Evolutionary conservation across 352 stramenopile species (phyloP).

Genomic region (Globisporangium parvum): DNA sequence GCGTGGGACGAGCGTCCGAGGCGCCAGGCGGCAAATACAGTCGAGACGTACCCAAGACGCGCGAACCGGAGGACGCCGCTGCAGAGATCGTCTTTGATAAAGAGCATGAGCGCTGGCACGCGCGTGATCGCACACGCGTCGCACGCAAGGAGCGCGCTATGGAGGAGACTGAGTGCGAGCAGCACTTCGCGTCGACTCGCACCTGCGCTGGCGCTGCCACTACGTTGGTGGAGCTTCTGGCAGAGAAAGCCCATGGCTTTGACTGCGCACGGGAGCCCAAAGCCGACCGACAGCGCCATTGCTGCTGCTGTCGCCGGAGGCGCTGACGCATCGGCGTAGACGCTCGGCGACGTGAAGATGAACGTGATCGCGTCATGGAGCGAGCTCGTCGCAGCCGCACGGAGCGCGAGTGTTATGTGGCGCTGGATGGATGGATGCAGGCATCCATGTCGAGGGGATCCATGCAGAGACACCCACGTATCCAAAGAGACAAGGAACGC

Average conservation of each 20-base stretch:
- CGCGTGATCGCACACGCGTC: conserved; percentile 39
- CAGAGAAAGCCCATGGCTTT: conserved; percentile 79
- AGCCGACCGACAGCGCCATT: conserved; percentile 16
- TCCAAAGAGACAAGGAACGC: background rate
- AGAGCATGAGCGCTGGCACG: conserved; percentile 68
- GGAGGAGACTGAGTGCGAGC: conserved; percentile 63
- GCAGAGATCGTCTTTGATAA: conserved; percentile 83
- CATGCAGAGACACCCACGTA: too few species aligned
- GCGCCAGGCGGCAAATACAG: background rate
- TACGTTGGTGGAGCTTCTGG: conserved; percentile 63
- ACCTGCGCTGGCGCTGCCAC: background rate
- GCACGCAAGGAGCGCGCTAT: conserved; percentile 45
- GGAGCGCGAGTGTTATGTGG: conserved; percentile 55
- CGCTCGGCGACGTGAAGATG: conserved; percentile 48
- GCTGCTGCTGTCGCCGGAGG: conserved; percentile 7
- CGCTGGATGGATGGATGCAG: conserved; percentile 17
- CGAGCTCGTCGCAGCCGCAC: conserved; percentile 52
- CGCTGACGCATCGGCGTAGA: conserved; percentile 33
- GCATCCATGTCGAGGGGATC: background rate
- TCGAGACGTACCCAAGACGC: conserved; percentile 55
- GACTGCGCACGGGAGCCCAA: conserved; percentile 70
- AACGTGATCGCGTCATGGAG: conserved; percentile 59
- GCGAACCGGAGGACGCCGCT: conserved; percentile 65
- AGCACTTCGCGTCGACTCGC: conserved; percentile 45
- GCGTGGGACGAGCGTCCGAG: background rate